Evolutionary conservation across 495 filamentous ascomycete species (phyloP).

Genomic region (Letharia lupina): DNA sequence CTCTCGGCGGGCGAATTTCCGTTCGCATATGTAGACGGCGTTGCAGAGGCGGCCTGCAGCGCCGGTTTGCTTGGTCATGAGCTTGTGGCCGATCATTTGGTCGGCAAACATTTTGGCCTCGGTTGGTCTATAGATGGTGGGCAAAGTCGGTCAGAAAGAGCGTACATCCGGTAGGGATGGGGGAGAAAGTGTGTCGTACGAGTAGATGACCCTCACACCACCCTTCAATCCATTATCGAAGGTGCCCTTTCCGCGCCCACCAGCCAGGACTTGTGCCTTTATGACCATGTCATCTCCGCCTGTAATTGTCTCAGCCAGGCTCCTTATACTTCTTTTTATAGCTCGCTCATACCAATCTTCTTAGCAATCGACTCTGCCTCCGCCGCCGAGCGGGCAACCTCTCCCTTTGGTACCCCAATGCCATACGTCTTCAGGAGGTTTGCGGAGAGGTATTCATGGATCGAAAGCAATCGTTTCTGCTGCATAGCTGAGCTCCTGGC

Average conservation of each 20-base stretch:
- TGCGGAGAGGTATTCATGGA: conserved; percentile 95
- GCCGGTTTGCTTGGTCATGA: conserved; percentile 98
- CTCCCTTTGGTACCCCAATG: conserved; percentile 80
- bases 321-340: conserved; percentile 3
- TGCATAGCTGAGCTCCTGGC: conserved; percentile 45
- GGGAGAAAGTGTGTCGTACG: conserved; percentile 42
- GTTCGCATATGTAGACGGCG: conserved; percentile 95
- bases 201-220: conserved; percentile 97
- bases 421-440: conserved; percentile 88
- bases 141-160: conserved; percentile 9
- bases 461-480: conserved; percentile 82
- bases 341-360: conserved; percentile 54
- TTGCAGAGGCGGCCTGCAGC: conserved; percentile 86
- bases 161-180: conserved; percentile 19
- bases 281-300: conserved; percentile 95
- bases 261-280: conserved; percentile 97
- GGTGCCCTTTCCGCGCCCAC: conserved; percentile 90
- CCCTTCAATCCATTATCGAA: conserved; percentile 99
- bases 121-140: conserved; percentile 43
- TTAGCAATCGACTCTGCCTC: conserved; percentile 91
- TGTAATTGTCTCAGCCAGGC: conserved; percentile 29
- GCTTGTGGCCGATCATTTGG: conserved; percentile 99
- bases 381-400: conserved; percentile 69
- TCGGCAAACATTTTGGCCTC: conserved; percentile 96
- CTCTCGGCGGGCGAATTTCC: conserved; percentile 97